Evolutionary conservation across 1,139 yeast genomes (phyloP), one percentile per base, ranked within the genome.

Genomic region (Hansenula anomala): DNA sequence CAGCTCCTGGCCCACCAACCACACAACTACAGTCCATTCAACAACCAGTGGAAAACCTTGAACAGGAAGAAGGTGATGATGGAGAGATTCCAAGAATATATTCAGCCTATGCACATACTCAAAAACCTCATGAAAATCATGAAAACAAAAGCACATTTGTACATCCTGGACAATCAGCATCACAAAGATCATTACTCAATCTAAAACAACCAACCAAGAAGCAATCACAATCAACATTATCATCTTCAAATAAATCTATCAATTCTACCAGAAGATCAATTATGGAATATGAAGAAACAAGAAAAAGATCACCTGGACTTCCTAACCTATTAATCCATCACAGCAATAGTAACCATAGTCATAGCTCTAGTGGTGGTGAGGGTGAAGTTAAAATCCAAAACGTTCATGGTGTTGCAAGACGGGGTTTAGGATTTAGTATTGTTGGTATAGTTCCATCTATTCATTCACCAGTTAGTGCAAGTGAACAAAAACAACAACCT

Each of bases 201-300:
- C 10, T 23, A 13, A 32, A 32, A 24, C 22, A 13, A 6, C 28
- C 34, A 4, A 3, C 17, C 3, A 40, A 33, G 19, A 33, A 34
- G 15, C 25, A 32, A 25, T 33, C 44, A n/a, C 26, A 37, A 8
- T 39, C 48, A 4, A 31, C 44, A 1, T 7, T 32, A 6, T 28
- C 32, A 4, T 28, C 32, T 4, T 47, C 52, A 1, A 36, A 20
- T 28, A 43, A 38, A 16, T 40, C 48, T 2, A 37, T 41, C 3
- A 23, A 34, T 13, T 34, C 37, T 4, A 28, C 38, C n/a, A 36
- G 47, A 16, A 41, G 41, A 22, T 44, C 51, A 3, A 35, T 50
- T 6, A 15, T 45, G 22, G 40, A 40, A 17, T 45, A 33, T 38
- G 55, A 52, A 32, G 36, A 39, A 25, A 43, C 57, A n/a, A 46